Percentiles rank a stretch among this genome's conserved stretches.
Conservation (phyloP, 2,329 filamentous ascomycete species). For the Diplocarpon rosae region DNA sequence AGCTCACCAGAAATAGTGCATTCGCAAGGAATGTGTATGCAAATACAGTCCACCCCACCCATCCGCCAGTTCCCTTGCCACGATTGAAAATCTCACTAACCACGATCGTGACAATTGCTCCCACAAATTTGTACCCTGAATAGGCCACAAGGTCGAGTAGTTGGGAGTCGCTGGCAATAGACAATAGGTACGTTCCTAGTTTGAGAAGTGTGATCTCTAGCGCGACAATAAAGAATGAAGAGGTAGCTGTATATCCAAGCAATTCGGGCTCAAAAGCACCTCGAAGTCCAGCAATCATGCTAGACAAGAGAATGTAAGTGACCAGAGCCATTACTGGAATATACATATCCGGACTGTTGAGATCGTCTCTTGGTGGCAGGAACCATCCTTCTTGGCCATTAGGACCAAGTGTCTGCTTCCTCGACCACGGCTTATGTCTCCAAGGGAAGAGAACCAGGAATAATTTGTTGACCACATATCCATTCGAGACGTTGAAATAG, state of each 20-base stretch:
- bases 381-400: constrained; percentile 66
- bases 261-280: constrained; percentile 92
- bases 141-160: constrained; percentile 91
- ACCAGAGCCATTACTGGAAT: constrained; percentile 97
- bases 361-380: constrained; percentile 82
- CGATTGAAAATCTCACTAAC: constrained; percentile 68
- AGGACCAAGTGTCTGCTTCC: constrained; percentile 67
- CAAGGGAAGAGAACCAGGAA: constrained; percentile 92
- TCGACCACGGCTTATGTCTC: constrained; percentile 95
- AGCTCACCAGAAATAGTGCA: constrained; percentile 79
- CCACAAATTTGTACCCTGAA: constrained; percentile 97
- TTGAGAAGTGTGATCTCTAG: constrained; percentile 87
- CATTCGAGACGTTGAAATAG: constrained; percentile 99
- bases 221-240: constrained; percentile 66
- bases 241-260: constrained; percentile 81
- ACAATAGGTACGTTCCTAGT: constrained; percentile 84
- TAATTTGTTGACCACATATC: constrained; percentile 89
- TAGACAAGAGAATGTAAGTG: constrained; percentile 91
- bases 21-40: constrained; percentile 88
- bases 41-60: constrained; percentile 83
- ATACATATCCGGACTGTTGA: constrained; percentile 99
- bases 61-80: constrained; percentile 73
- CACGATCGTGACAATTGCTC: constrained; percentile 80
- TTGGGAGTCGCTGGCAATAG: constrained; percentile 88
- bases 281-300: constrained; percentile 76